phyloP scores from a whole-genome alignment of 352 stramenopile species.

The Saprolegnia parasitica region DNA sequence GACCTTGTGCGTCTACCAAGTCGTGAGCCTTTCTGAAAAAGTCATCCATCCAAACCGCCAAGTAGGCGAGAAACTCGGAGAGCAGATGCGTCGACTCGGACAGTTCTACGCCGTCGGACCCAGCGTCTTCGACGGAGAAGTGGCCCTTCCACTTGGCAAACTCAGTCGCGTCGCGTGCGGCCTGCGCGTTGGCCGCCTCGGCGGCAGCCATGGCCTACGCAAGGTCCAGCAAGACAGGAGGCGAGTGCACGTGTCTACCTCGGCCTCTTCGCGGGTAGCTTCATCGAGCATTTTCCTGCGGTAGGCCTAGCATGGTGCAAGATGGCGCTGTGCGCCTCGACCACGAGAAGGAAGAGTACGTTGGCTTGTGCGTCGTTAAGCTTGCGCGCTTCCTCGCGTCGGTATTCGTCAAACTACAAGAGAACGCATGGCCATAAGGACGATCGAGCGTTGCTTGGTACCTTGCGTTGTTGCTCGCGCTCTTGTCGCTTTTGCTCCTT shows the following conservation, averaged over 20 bases:
- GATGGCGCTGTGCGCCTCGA: not conserved
- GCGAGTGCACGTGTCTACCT: not conserved
- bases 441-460: conserved; percentile 20
- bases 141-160: conserved; percentile 75
- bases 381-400: conserved; percentile 54
- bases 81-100: conserved; percentile 59
- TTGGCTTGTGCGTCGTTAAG: conserved; percentile 53
- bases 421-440: not conserved
- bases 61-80: conserved; percentile 68
- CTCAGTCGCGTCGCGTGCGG: conserved; percentile 49
- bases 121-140: conserved; percentile 66
- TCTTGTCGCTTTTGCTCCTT: conserved; percentile 76
- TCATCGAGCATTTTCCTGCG: conserved; percentile 3
- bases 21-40: not conserved
- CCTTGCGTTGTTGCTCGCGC: conserved; percentile 62
- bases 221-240: not conserved
- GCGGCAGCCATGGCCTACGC: not conserved
- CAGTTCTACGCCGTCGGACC: conserved; percentile 41
- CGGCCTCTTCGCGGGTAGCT: conserved; percentile 43
- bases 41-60: conserved; percentile 57
- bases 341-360: conserved; percentile 16
- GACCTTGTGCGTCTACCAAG: conserved; percentile 53
- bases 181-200: conserved; percentile 40
- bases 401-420: conserved; percentile 61
- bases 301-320: conserved; percentile 5